These are phyloP conservation scores for Gossypium davidsonii DNA, from an alignment of 441 rosid genomes.

Conservation along the genomic window DNA sequence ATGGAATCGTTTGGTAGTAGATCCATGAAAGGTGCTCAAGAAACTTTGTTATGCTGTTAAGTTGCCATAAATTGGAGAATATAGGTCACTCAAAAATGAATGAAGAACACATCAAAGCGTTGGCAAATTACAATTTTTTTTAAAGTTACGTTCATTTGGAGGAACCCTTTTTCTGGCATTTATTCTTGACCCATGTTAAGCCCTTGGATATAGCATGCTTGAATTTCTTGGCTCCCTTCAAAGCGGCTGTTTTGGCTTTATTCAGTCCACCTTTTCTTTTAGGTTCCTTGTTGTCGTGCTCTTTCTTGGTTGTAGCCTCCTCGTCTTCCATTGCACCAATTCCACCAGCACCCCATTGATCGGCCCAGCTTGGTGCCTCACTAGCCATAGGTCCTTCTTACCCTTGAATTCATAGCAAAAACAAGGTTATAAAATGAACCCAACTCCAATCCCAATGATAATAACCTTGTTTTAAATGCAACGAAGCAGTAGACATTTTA, in stretches of 20 bases:
- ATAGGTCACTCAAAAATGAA: neutral
- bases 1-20: neutral
- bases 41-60: neutral
- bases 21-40: neutral
- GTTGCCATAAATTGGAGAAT: neutral
- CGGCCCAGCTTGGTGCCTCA: conserved; percentile 90
- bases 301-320: conserved; percentile 25
- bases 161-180: conserved; percentile 29
- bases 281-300: conserved; percentile 18
- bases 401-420: neutral
- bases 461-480: neutral
- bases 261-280: conserved; percentile 16
- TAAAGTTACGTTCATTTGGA: conserved; percentile 8
- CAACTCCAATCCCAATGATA: neutral
- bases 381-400: conserved; percentile 37
- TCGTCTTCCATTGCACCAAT: conserved; percentile 57
- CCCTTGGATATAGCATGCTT: conserved; percentile 36
- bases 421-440: neutral
- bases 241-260: conserved; percentile 27
- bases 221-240: conserved; percentile 30
- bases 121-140: neutral
- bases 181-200: conserved; percentile 47
- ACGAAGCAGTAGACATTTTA: neutral
- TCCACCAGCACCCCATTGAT: conserved; percentile 92
- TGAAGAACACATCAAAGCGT: neutral